phyloP scores from a whole-genome alignment of 202 grass and related monocot genomes.

The Zoysia matrella region DNA sequence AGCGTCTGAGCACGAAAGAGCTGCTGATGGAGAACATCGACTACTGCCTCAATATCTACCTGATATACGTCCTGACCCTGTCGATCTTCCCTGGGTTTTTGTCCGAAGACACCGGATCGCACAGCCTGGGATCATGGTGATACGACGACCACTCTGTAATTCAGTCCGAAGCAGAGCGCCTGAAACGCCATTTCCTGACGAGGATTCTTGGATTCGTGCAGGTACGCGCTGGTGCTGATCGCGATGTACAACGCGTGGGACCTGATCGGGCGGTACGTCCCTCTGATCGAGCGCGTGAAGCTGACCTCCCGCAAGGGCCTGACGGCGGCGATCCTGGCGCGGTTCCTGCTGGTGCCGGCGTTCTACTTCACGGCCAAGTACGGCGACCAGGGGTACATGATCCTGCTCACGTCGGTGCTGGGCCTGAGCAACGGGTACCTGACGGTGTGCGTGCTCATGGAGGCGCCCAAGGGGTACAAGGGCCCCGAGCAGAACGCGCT shows the following conservation, averaged over 20 bases:
- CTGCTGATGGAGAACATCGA: slow-evolving; percentile 42
- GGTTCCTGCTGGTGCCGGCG: slow-evolving; percentile 59
- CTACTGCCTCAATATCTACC: not conserved
- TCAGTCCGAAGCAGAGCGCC: not conserved
- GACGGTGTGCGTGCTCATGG: slow-evolving; percentile 66
- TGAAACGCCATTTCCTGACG: not conserved
- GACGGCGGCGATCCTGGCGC: slow-evolving; percentile 31
- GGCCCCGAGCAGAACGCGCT: slow-evolving; percentile 97
- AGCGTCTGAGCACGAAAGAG: slow-evolving; percentile 53
- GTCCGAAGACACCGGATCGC: too few species aligned
- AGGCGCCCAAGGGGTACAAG: slow-evolving; percentile 73
- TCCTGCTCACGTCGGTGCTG: slow-evolving; percentile 62
- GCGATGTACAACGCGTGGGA: too few species aligned
- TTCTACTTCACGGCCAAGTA: slow-evolving; percentile 75
- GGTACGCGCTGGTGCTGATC: too few species aligned
- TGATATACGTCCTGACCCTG: too few species aligned
- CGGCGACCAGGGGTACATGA: slow-evolving; percentile 67
- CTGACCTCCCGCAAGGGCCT: too few species aligned
- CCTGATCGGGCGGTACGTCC: too few species aligned
- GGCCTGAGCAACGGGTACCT: slow-evolving; percentile 70
- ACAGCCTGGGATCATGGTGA: too few species aligned
- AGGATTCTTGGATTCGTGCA: slow-evolving; percentile 1
- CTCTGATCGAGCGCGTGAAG: too few species aligned
- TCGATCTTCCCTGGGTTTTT: too few species aligned
- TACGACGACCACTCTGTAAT: not conserved